These are phyloP conservation scores for Microbotryum scabiosae DNA, from an alignment of 1,284 basidiomycete genomes.

Conservation along the genomic window DNA sequence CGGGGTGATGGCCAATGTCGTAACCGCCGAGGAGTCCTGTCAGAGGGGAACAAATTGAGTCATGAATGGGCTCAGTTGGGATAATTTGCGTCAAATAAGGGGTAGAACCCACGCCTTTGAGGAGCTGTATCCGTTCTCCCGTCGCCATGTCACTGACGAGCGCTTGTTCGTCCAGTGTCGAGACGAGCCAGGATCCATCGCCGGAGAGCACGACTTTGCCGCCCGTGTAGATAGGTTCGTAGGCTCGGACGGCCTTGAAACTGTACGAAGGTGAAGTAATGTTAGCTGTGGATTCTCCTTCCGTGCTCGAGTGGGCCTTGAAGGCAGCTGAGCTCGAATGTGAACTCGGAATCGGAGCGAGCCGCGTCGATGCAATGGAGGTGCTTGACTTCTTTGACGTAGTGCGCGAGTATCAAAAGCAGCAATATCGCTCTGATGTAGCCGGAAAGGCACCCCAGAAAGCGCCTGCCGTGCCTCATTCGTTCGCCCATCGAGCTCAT, in stretches of 20 bases:
- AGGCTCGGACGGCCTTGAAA: constrained; percentile 31
- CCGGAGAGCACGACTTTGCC: constrained; percentile 72
- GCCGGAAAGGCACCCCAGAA: not conserved
- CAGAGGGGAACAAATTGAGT: not conserved
- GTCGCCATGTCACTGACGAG: constrained; percentile 68
- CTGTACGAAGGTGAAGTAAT: not conserved
- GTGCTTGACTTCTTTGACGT: not conserved
- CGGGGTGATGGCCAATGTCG: constrained; percentile 42
- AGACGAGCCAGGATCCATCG: constrained; percentile 72
- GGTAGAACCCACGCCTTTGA: constrained; percentile 60
- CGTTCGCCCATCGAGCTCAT: not conserved
- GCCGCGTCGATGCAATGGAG: not conserved
- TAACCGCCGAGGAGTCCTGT: constrained; percentile 49
- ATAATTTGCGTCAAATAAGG: too few species aligned
- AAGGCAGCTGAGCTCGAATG: not conserved
- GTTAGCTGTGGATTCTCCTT: not conserved
- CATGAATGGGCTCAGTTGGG: too few species aligned
- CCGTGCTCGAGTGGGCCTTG: not conserved
- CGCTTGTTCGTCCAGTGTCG: constrained; percentile 78
- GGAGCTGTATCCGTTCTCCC: constrained; percentile 66
- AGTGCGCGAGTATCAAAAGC: not conserved
- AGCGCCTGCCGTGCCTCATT: not conserved
- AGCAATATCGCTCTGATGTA: not conserved
- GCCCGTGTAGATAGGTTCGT: constrained; percentile 67
- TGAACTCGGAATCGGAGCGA: not conserved